A percentile compares a stretch with the other conserved stretches of the same genome.
Conservation (phyloP, 768 basidiomycete species). For the Galerina marginata region DNA sequence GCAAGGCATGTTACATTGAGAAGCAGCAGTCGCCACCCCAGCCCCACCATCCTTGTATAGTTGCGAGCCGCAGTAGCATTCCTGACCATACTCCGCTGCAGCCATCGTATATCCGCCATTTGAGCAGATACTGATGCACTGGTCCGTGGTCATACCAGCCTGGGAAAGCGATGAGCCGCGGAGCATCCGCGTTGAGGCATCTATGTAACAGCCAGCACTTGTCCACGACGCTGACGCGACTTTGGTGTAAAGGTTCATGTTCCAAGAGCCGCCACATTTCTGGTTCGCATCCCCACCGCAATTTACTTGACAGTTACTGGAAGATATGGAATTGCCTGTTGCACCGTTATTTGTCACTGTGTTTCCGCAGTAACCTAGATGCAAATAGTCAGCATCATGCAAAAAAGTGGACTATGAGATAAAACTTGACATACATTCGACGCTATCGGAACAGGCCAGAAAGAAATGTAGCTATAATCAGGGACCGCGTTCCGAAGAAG, state of each 20-base stretch:
- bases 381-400: not conserved
- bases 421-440: constrained; percentile 11
- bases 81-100: constrained; percentile 37
- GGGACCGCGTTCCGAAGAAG: not conserved
- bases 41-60: constrained; percentile 27
- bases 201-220: constrained; percentile 38
- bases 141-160: constrained; percentile 35
- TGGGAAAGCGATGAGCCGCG: constrained; percentile 24
- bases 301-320: constrained; percentile 23
- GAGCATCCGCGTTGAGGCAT: constrained; percentile 34
- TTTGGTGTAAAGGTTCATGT: constrained; percentile 34
- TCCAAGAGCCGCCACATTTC: constrained; percentile 41
- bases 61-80: constrained; percentile 42
- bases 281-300: constrained; percentile 32
- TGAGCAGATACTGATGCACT: constrained; percentile 34
- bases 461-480: not conserved
- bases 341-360: constrained; percentile 37
- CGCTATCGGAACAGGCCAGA: not conserved
- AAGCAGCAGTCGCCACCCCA: constrained; percentile 22
- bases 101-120: constrained; percentile 36
- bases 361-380: constrained; percentile 24
- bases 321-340: constrained; percentile 28
- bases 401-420: not conserved
- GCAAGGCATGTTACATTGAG: constrained; percentile 37
- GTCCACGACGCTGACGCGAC: constrained; percentile 27